Conservation (phyloP, 257 asterid species). For the Hygrophila difformis region DNA sequence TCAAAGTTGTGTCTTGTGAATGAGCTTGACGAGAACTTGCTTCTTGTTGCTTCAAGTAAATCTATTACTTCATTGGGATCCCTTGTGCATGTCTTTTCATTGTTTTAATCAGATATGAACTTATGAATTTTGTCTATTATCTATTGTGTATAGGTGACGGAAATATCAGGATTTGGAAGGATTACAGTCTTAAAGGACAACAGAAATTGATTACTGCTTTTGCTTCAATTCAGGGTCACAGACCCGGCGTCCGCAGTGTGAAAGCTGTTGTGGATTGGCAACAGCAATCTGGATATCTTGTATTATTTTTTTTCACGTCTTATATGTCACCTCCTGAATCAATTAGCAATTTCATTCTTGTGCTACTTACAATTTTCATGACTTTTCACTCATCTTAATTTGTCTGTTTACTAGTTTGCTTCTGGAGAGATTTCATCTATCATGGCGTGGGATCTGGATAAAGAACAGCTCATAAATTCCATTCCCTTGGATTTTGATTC, state of each 20-base stretch:
- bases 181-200: conserved; percentile 57
- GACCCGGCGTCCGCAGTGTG: conserved; percentile 79
- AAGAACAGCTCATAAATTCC: conserved; percentile 77
- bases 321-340: too few relatives aligned
- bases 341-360: too few relatives aligned
- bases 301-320: too few relatives aligned
- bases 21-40: conserved; percentile 88
- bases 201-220: conserved; percentile 89
- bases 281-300: conserved; percentile 88
- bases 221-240: conserved; percentile 81
- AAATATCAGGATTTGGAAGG: conserved; percentile 89
- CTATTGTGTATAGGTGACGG: conserved; percentile 72
- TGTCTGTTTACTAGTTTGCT: conserved; percentile 45
- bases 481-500: conserved; percentile 66
- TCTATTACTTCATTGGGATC: conserved; percentile 11
- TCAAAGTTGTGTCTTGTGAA: conserved; percentile 90
- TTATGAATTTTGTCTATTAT: conserved; percentile 4
- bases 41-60: conserved; percentile 97
- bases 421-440: conserved; percentile 85
- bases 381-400: background rate
- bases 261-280: conserved; percentile 99
- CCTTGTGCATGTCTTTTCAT: too few relatives aligned
- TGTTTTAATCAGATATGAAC: background rate
- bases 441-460: conserved; percentile 97
- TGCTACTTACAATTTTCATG: background rate